These are phyloP conservation scores for Candida maris DNA, from an alignment of 805 yeast genomes.

Conservation along the genomic window DNA sequence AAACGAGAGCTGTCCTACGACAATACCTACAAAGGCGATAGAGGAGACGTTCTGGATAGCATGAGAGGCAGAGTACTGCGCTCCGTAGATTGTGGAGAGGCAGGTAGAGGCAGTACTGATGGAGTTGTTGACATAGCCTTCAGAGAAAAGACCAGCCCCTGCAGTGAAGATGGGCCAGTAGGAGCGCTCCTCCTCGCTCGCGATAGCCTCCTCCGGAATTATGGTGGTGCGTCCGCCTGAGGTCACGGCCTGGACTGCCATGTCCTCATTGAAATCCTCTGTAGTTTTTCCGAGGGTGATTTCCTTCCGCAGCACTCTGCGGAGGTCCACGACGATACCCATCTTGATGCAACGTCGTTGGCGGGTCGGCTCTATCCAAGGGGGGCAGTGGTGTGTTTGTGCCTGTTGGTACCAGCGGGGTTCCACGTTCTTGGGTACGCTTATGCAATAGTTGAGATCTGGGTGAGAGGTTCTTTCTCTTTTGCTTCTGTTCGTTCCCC, in stretches of 20 bases:
- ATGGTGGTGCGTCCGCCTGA: conserved; percentile 20
- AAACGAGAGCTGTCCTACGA: conserved; percentile 77
- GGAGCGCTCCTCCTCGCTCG: conserved; percentile 22
- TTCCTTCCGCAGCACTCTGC: conserved; percentile 19
- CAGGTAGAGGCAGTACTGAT: conserved; percentile 75
- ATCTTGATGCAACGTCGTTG: conserved; percentile 4
- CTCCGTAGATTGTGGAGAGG: conserved; percentile 62
- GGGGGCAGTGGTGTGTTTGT: too few relatives aligned
- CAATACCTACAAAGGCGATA: conserved; percentile 89
- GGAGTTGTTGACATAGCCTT: conserved; percentile 88
- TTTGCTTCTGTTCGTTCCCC: too few relatives aligned
- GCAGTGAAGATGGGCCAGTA: conserved; percentile 73
- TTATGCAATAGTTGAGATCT: too few relatives aligned
- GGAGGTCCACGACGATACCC: conserved; percentile 10
- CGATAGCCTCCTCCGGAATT: conserved; percentile 25
- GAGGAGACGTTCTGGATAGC: conserved; percentile 82
- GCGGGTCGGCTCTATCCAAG: too few relatives aligned
- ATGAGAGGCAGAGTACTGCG: conserved; percentile 52
- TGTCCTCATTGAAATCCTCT: conserved; percentile 15
- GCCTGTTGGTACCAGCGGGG: too few relatives aligned
- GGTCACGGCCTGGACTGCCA: conserved; percentile 14
- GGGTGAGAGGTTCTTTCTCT: too few relatives aligned
- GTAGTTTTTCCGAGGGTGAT: conserved; percentile 27
- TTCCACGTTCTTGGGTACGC: too few relatives aligned
- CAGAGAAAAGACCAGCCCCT: conserved; percentile 92